phyloP scores from a whole-genome alignment of 2,329 filamentous ascomycete genomes.

The Ascosphaera aggregata region DNA sequence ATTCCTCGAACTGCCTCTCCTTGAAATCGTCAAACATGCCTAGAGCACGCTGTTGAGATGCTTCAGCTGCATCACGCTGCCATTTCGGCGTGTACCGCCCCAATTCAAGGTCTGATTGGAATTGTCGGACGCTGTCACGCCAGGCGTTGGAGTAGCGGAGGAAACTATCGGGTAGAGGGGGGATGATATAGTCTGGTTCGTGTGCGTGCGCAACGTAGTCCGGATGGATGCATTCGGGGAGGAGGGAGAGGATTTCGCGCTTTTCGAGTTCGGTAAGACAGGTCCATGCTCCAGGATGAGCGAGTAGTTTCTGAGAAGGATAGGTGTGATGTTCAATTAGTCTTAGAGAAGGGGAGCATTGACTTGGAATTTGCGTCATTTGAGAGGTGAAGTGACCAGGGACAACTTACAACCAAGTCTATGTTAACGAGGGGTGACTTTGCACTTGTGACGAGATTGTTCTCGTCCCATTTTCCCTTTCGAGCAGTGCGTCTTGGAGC shows the following conservation, averaged over 20 bases:
- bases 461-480: slow-evolving; percentile 11
- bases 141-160: slow-evolving; percentile 25
- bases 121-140: slow-evolving; percentile 28
- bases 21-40: slow-evolving; percentile 36
- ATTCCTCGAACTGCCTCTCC: slow-evolving; percentile 28
- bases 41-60: slow-evolving; percentile 25
- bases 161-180: slow-evolving; percentile 18
- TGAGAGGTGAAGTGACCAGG: neutral
- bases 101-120: slow-evolving; percentile 29
- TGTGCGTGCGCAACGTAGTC: slow-evolving; percentile 6
- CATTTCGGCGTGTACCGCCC: slow-evolving; percentile 35
- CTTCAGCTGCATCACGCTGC: slow-evolving; percentile 29
- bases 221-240: slow-evolving; percentile 21
- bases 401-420: slow-evolving; percentile 18
- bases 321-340: neutral
- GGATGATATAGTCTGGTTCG: slow-evolving; percentile 12
- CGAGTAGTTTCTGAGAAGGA: slow-evolving; percentile 15
- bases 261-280: slow-evolving; percentile 20
- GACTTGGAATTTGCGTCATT: neutral
- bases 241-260: slow-evolving; percentile 15
- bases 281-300: slow-evolving; percentile 18
- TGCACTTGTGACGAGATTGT: slow-evolving; percentile 16
- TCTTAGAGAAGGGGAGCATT: neutral
- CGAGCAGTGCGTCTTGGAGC: neutral
- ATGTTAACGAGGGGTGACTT: slow-evolving; percentile 15